Evolutionary conservation across 2,329 filamentous ascomycete genomes (phyloP), one percentile per base, ranked within the genome.

Genomic region (Colletotrichum ledebouriae): DNA sequence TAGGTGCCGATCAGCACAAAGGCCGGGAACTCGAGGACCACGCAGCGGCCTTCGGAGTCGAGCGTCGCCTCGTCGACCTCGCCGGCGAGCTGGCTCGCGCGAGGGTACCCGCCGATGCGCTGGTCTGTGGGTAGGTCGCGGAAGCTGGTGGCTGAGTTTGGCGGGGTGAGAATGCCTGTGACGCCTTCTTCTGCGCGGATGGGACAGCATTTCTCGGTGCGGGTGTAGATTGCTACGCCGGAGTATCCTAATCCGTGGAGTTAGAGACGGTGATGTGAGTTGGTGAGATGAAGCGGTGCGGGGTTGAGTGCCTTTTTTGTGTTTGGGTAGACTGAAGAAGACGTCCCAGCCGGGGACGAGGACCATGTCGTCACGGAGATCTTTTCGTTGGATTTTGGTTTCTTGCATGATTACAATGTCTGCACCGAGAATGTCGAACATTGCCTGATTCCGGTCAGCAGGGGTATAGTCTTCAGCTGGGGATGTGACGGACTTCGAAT

Each of bases 351-450:
- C 96, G 0, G 93, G 90, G 0, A 98, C 89, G 39, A 98, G 83
- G 10, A 98, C 94, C 94, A 98, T 98, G 73, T 98, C 96, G 84
- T 98, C 96, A 46, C 85, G 87, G 1, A 99, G 83, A 73, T 98
- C 94, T 77, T 97, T 97, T 65, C 92, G 87, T 76, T 98, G 96
- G 46, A 98, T 98, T 81, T 98, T 99, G 49, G 94, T 90, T 80
- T 98, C 96, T 78, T 99, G 96, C 84, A 98, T 94, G 67, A 98
- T 86, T 17, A 98, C 89, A 71, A 99, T 96, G 78, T 99, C 96
- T 60, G 94, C 90, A 77, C 96, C 92, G 6, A 99, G 86, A 49
- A 92, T 92, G 73, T 97, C 93, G 80, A 99, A 98, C 96, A 98
- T 98, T 72, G 91, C 86, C 91, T 93, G 33, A 10, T n/a, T 33